A percentile compares a stretch with the other conserved stretches of the same genome.
phyloP scores from a whole-genome alignment of 2,329 filamentous ascomycete species.

The Aspergillaceae sp. region DNA sequence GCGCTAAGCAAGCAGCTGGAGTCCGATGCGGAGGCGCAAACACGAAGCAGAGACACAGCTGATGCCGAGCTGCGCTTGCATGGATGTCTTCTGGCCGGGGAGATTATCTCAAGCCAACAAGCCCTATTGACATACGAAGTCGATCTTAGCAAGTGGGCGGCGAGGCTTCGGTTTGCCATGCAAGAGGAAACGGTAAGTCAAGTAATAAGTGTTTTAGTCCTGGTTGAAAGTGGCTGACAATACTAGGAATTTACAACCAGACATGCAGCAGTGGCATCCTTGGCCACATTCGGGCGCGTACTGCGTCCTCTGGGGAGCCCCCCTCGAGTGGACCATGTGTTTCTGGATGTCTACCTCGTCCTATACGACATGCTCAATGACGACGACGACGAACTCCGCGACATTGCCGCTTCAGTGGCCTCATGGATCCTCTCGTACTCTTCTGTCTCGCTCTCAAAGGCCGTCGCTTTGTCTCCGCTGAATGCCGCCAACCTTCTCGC shows the following conservation, averaged over 20 bases:
- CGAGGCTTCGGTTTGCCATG: slow-evolving; percentile 30
- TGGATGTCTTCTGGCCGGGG: slow-evolving; percentile 29
- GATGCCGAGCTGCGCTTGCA: slow-evolving; percentile 31
- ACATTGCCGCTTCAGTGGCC: slow-evolving; percentile 44
- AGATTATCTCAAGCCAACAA: slow-evolving; percentile 8
- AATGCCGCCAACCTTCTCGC: slow-evolving; percentile 38
- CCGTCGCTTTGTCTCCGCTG: slow-evolving; percentile 38
- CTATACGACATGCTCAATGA: slow-evolving; percentile 74
- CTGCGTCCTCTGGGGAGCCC: slow-evolving; percentile 22
- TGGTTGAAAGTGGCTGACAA: too few species aligned
- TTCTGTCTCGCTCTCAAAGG: slow-evolving; percentile 17
- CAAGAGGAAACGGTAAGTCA: slow-evolving; percentile 34
- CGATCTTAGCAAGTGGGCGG: slow-evolving; percentile 23
- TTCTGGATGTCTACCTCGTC: slow-evolving; percentile 53
- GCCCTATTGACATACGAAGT: slow-evolving; percentile 8
- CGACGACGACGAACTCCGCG: slow-evolving; percentile 82
- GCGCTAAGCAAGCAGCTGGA: slow-evolving; percentile 18
- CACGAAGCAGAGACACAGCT: slow-evolving; percentile 29
- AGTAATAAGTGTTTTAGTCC: not conserved
- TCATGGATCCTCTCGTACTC: slow-evolving; percentile 31
- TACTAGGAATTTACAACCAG: slow-evolving; percentile 32
- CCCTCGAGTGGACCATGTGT: slow-evolving; percentile 17
- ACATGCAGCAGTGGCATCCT: slow-evolving; percentile 28
- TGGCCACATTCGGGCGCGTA: slow-evolving; percentile 34
- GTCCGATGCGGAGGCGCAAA: slow-evolving; percentile 13